These are phyloP conservation scores for Cochlearia excelsa DNA, from an alignment of 345 rosid species.

Conservation along the genomic window DNA sequence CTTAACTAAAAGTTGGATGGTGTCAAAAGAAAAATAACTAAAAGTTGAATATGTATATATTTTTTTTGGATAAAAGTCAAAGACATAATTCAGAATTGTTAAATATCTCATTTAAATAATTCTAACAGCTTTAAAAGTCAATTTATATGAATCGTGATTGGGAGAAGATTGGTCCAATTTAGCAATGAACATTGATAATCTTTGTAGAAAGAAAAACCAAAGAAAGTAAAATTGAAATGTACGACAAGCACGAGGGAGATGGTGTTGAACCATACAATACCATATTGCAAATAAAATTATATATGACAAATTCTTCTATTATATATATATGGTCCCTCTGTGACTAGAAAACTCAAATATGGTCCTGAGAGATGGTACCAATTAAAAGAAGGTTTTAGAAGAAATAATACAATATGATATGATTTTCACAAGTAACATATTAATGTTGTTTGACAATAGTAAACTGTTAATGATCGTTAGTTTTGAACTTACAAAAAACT, in stretches of 20 bases:
- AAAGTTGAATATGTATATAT: conserved; percentile 22
- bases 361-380: too few relatives aligned
- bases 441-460: too few relatives aligned
- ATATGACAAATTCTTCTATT: too few relatives aligned
- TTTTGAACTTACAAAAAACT: too few relatives aligned
- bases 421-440: too few relatives aligned
- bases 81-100: background rate
- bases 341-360: too few relatives aligned
- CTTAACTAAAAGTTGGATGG: conserved; percentile 20
- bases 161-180: background rate
- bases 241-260: conserved; percentile 35
- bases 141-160: conserved; percentile 17
- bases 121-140: conserved; percentile 20
- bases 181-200: conserved; percentile 16
- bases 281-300: background rate
- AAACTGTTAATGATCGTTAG: too few relatives aligned
- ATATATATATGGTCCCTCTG: too few relatives aligned
- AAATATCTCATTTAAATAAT: conserved; percentile 1
- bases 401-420: too few relatives aligned
- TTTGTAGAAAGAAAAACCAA: conserved; percentile 9
- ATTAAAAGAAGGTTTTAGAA: too few relatives aligned
- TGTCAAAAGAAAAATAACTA: conserved; percentile 6
- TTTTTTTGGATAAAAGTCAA: background rate
- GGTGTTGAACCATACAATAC: conserved; percentile 23
- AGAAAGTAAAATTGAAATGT: conserved; percentile 27